phyloP scores from a whole-genome alignment of 1,284 basidiomycete species.

The Melampsora americana region DNA sequence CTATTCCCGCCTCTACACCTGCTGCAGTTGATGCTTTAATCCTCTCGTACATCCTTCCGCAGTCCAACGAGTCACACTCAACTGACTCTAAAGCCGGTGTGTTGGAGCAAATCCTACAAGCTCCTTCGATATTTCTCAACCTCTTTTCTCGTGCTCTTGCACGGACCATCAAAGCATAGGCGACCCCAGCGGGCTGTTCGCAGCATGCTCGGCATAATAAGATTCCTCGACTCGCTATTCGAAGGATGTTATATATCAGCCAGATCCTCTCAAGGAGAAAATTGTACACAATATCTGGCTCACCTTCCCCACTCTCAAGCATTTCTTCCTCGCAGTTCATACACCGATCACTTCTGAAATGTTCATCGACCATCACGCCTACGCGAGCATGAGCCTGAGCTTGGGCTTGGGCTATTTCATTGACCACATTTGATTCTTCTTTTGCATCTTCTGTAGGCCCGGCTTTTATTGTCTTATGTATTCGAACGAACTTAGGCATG shows the following conservation, averaged over 20 bases:
- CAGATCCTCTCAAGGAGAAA: constrained; percentile 43
- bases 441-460: constrained; percentile 12
- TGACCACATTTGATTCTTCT: constrained; percentile 30
- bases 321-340: constrained; percentile 47
- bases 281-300: constrained; percentile 46
- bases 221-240: neutral
- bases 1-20: neutral
- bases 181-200: constrained; percentile 60
- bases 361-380: constrained; percentile 47
- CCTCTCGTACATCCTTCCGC: constrained; percentile 73
- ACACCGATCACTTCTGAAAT: constrained; percentile 48
- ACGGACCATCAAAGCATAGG: constrained; percentile 63
- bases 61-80: constrained; percentile 76
- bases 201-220: constrained; percentile 66
- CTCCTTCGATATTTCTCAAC: constrained; percentile 56
- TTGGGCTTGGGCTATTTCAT: neutral
- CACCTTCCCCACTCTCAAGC: constrained; percentile 35
- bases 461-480: constrained; percentile 26
- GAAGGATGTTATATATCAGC: neutral
- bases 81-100: constrained; percentile 63
- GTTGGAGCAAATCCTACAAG: constrained; percentile 70
- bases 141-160: constrained; percentile 63
- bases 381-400: constrained; percentile 9
- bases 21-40: constrained; percentile 58
- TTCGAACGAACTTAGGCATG: constrained; percentile 65